Base-by-base conservation (phyloP, 164 flowering plant genomes). In the Cinnamomum chago region DNA sequence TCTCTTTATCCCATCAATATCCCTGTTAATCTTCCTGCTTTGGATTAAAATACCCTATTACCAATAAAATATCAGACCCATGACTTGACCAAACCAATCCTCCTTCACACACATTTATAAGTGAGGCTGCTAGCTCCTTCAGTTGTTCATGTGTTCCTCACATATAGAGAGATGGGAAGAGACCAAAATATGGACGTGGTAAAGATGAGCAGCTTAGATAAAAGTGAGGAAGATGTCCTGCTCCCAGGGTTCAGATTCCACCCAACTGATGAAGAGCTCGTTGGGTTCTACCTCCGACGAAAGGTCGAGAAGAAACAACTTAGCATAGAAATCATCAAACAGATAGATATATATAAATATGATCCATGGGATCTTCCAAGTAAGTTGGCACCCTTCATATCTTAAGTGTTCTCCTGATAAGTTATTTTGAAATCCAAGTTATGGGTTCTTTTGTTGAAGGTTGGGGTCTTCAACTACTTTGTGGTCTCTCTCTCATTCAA, bases 341-440 rank as follows among this genome's bases (percentile, higher is more conserved):
- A 90, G 78, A 83, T 90, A 47, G 97, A 93, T 73, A 85, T 93
- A 81, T 93, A 93, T 84, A 93, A 93, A 71, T 84, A 82, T 70
- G 91, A 93, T 70, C 98, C 98, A 0, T 93, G 98, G 98, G 98
- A 93, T 85, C 95, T 93, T 72, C 93, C 98, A 84, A 89, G 98
- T 93, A 93, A 72, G 96, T 62, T 28, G 60, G 60, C 15, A 55
- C 13, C 60, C 60, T 55, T 20, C 17, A 55, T 55, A 15, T 3
- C 47, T 40, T 9, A 9, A 40, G 47, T 40, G 47, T 9, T 6
- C 10, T 35, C 2, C 10, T 40, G 47, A 40, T 40, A 9, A 40
- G 47, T 9, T 35, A 40, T 40, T 40, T 40, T 40, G 47, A 40
- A 9, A 40, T 55, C 20, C n/a, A 55, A 17, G 60, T 55, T 14